Evolutionary conservation across 306 rosid species (phyloP), one percentile per base, ranked within the genome.

Genomic region (Carpinus fangiana): DNA sequence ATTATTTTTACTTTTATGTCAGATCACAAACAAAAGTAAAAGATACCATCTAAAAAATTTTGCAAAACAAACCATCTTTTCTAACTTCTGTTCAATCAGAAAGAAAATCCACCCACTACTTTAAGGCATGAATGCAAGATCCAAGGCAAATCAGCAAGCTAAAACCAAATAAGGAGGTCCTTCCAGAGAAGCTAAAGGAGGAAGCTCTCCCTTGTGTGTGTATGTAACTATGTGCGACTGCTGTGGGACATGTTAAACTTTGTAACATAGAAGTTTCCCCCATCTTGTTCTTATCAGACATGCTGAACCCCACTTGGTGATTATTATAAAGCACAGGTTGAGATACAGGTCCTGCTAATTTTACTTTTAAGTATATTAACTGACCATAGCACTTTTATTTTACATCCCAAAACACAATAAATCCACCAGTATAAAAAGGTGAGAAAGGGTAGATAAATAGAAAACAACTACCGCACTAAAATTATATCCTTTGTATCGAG

Each of bases 31-130:
- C 6, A 38, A 38, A 38, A 38, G 43, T 38, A 38, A 38, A 38
- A 38, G 3, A 5, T 38, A 38, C 43, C 4, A 38, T 38, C 43
- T 38, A 38, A 38, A 38, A 38, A 38, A 4, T 38, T 38, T 38
- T 4, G 4, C 43, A 4, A 38, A 38, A 38, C 43, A 5, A 38
- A 38, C 43, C 7, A 6, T 61, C 68, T 68, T 55, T 41, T 76
- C 75, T 51, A 72, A 31, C 47, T 18, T 68, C 79, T 70, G 47
- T 62, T 73, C 12, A 46, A 4, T 67, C 65, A 11, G 70, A 65
- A 82, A 57, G 17, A 73, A 14, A 3, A 45, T 8, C 16, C 26
- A 74, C 10, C 23, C 17, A 45, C 26, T 12, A 21, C 43, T 16
- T 5, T 21, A 5, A 38, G 46, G 26, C 47, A 67, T 43, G 1